Evolutionary conservation across 2,329 filamentous ascomycete species (phyloP).

Genomic region (Talaromyces sp.): DNA sequence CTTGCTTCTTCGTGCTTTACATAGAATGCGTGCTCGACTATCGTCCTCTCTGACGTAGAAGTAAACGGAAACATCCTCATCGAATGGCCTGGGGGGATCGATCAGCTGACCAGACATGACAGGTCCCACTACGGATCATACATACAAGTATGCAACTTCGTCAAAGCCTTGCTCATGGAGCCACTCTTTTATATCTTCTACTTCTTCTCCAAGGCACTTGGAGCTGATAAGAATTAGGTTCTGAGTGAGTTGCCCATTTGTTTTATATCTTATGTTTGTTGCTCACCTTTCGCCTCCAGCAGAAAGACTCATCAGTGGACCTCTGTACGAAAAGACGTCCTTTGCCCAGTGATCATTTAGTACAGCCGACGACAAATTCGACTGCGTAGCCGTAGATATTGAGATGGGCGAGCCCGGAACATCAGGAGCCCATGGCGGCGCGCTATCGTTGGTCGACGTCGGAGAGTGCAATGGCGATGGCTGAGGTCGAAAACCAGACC

Average conservation of each 20-base stretch:
- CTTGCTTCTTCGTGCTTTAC: conserved; percentile 43
- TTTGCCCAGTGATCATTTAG: conserved; percentile 42
- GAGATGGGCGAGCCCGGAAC: conserved; percentile 34
- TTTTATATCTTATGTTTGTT: too few relatives aligned
- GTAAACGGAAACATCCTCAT: conserved; percentile 45
- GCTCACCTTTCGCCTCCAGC: conserved; percentile 31
- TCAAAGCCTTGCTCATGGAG: conserved; percentile 36
- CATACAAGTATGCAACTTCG: conserved; percentile 39
- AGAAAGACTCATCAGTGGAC: conserved; percentile 30
- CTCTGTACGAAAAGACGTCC: conserved; percentile 33
- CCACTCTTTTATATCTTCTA: conserved; percentile 28
- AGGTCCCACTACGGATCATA: neutral
- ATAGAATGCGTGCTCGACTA: conserved; percentile 52
- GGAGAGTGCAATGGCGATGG: conserved; percentile 28
- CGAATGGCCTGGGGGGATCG: conserved; percentile 35
- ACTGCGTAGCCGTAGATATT: conserved; percentile 32
- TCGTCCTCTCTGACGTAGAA: conserved; percentile 53
- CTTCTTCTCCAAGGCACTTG: conserved; percentile 33
- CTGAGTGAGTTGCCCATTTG: neutral
- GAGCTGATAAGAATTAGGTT: conserved; percentile 27
- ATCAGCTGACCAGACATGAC: neutral
- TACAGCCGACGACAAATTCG: conserved; percentile 26
- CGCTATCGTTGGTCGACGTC: conserved; percentile 29
- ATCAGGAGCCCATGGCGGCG: conserved; percentile 31
- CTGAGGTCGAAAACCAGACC: conserved; percentile 27